Evolutionary conservation across 805 yeast genomes (phyloP).

Genomic region (Kodamaea laetipori): DNA sequence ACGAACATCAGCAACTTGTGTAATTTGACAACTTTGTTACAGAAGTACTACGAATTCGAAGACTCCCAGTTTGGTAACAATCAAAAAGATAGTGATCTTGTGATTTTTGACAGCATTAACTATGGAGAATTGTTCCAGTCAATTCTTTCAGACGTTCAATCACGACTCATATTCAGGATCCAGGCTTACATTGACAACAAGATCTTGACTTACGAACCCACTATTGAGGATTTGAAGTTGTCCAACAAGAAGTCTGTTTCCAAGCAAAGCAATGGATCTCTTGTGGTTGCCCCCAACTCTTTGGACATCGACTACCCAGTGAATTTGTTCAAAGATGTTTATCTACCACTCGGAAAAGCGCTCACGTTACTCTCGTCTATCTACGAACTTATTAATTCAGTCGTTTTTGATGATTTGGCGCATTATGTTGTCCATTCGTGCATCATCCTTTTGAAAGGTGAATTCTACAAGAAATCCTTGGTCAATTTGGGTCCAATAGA

Average conservation of each 20-base stretch:
- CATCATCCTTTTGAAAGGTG: conserved; percentile 58
- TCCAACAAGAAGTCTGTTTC: conserved; percentile 7
- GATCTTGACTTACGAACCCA: conserved; percentile 66
- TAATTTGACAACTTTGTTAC: conserved; percentile 70
- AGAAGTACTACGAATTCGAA: conserved; percentile 66
- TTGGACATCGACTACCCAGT: conserved; percentile 39
- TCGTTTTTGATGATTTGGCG: conserved; percentile 85
- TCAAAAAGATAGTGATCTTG: conserved; percentile 48
- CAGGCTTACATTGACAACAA: conserved; percentile 72
- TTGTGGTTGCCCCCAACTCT: conserved; percentile 3
- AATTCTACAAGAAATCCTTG: conserved; percentile 47
- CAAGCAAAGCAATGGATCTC: background rate
- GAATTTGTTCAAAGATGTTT: conserved; percentile 49
- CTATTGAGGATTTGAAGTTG: conserved; percentile 62
- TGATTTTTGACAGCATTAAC: conserved; percentile 34
- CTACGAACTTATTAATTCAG: conserved; percentile 74
- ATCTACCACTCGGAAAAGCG: conserved; percentile 72
- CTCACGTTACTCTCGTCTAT: conserved; percentile 71
- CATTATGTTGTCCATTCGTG: conserved; percentile 83
- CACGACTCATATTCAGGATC: conserved; percentile 76
- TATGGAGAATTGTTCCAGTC: conserved; percentile 68
- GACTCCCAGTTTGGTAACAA: conserved; percentile 65
- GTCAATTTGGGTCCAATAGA: conserved; percentile 54
- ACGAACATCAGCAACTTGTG: conserved; percentile 66
- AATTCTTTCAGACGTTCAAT: conserved; percentile 73